Conservation (phyloP, 2,329 filamentous ascomycete species). For the Curvularia verruculosa region DNA sequence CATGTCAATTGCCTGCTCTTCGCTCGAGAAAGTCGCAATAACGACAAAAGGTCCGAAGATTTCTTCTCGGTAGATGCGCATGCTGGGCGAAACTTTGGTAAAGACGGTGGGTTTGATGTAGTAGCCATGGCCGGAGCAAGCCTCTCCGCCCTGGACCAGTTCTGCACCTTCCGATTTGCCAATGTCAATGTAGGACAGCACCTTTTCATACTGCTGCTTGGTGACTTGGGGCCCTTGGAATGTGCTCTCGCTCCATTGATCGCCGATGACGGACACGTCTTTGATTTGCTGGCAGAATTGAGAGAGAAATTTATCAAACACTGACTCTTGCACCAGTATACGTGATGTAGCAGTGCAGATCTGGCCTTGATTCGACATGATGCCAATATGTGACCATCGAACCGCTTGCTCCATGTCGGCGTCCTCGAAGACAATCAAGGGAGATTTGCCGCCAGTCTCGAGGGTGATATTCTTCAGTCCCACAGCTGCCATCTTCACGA, state of each 20-base stretch:
- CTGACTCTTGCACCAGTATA: constrained; percentile 59
- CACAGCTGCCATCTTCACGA: constrained; percentile 71
- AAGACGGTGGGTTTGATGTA: constrained; percentile 56
- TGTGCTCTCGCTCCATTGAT: constrained; percentile 51
- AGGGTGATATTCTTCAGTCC: constrained; percentile 65
- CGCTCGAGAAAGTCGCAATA: constrained; percentile 7
- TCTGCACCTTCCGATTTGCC: constrained; percentile 57
- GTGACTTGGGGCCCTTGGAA: constrained; percentile 56
- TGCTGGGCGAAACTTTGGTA: constrained; percentile 1
- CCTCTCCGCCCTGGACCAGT: constrained; percentile 56
- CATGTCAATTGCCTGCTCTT: constrained; percentile 10
- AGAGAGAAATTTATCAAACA: constrained; percentile 66
- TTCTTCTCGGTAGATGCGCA: constrained; percentile 11
- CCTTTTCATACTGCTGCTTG: constrained; percentile 51
- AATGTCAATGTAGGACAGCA: constrained; percentile 52
- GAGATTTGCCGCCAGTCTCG: constrained; percentile 63
- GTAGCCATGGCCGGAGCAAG: constrained; percentile 53
- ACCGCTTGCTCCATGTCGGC: constrained; percentile 64
- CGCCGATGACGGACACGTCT: constrained; percentile 25
- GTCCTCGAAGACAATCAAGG: constrained; percentile 61
- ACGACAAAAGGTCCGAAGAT: constrained; percentile 14
- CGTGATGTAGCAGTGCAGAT: constrained; percentile 63
- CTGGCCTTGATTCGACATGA: constrained; percentile 63
- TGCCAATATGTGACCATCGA: constrained; percentile 65
- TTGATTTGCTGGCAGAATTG: constrained; percentile 11